Evolutionary conservation across 2,329 filamentous ascomycete species (phyloP), one percentile per base, ranked within the genome.

Genomic region (Botrytis hyacinthi): DNA sequence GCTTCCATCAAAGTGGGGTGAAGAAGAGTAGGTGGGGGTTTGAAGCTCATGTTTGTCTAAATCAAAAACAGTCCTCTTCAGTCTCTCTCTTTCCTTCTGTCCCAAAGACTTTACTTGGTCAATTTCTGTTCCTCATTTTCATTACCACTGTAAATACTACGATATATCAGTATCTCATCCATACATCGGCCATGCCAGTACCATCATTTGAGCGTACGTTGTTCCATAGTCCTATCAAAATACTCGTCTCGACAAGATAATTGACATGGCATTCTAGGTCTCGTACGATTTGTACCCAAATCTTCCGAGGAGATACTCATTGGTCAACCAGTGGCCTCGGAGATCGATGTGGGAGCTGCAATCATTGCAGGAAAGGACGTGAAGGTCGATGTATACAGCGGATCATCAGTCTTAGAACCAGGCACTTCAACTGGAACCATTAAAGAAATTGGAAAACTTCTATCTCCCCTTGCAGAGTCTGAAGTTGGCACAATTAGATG

Each of bases 221-320:
- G 76, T 74, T 26, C 20, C 5, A 29, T 37, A 54, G 9, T 48
- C 8, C 7, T 26, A 8, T 20, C 51, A 2, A 42, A 59, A 22
- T 12, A 26, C n/a, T 69, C 10, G n/a, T 37, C 14, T 22, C 4
- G 37, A 59, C 9, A 65, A 26, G 46, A 10, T 37, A 1, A 51
- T 68, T 75, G 26, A 74, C 42, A 46, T 68, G 20, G 6, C 18
- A n/a, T 54, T 48, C 70, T 71, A 89, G 88, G 88, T 80, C 85
- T 90, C 73, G 87, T 90, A 76, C 87, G 88, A 70, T 90, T 90
- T 77, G 80, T 86, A 29, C 86, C 88, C 71, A 86, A 85, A 78
- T 85, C 84, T 8, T 84, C 86, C 66, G 81, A 82, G 74, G 85
- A 84, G 75, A 79, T 88, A 71, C 81, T 88, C 66, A 86, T 90